Evolutionary conservation across 345 rosid species (phyloP).

Genomic region (Salix exigua): DNA sequence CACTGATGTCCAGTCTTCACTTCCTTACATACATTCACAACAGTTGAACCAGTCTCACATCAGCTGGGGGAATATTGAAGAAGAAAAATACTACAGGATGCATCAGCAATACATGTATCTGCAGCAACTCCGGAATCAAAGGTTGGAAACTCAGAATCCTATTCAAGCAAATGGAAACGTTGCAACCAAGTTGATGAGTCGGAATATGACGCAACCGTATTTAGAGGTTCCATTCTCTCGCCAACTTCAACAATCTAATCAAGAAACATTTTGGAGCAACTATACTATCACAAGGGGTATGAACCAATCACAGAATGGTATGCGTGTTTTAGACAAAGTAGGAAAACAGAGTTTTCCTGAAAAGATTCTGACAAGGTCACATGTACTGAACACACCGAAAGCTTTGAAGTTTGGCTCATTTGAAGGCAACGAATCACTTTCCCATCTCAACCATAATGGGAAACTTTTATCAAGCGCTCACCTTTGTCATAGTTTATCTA

Average conservation of each 20-base stretch:
- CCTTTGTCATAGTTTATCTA: slow-evolving; percentile 27
- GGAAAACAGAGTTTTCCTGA: slow-evolving; percentile 49
- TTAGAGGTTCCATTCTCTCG: slow-evolving; percentile 39
- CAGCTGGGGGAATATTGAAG: slow-evolving; percentile 44
- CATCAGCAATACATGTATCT: slow-evolving; percentile 40
- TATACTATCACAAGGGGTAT: slow-evolving; percentile 37
- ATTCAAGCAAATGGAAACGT: slow-evolving; percentile 32
- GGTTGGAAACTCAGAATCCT: slow-evolving; percentile 35
- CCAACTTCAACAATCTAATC: slow-evolving; percentile 42
- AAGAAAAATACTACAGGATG: slow-evolving; percentile 42
- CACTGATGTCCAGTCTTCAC: slow-evolving; percentile 36
- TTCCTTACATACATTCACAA: slow-evolving; percentile 41
- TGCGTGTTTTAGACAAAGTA: slow-evolving; percentile 33
- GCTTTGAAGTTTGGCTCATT: slow-evolving; percentile 45
- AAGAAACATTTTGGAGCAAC: slow-evolving; percentile 40
- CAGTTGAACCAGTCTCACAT: slow-evolving; percentile 39
- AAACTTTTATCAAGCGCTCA: slow-evolving; percentile 43
- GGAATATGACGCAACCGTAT: slow-evolving; percentile 40
- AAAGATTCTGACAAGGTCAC: slow-evolving; percentile 62
- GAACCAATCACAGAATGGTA: slow-evolving; percentile 24
- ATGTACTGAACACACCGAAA: slow-evolving; percentile 44
- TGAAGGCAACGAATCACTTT: slow-evolving; percentile 38
- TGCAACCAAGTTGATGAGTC: slow-evolving; percentile 23
- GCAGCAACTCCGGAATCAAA: slow-evolving; percentile 43
- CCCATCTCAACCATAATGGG: slow-evolving; percentile 36